A percentile compares a stretch with the other conserved stretches of the same genome.
These are phyloP conservation scores for Xylaria sp. DNA, from an alignment of 2,329 filamentous ascomycete genomes.

Conservation along the genomic window DNA sequence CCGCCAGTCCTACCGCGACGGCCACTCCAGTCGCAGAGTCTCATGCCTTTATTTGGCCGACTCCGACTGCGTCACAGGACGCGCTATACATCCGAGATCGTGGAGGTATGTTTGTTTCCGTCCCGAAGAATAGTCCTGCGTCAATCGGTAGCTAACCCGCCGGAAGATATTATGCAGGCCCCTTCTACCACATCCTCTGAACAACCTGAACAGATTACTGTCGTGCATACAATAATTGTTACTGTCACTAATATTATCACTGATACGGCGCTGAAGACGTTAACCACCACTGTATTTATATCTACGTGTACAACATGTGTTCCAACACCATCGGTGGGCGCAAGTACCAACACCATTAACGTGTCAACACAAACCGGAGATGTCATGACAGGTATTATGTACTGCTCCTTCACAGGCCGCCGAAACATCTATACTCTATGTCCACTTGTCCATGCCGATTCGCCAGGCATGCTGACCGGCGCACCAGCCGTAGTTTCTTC, in stretches of 20 bases:
- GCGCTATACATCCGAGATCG: not conserved
- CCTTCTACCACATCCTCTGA: not conserved
- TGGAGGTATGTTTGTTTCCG: conserved; percentile 7
- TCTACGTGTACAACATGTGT: conserved; percentile 23
- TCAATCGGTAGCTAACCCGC: conserved; percentile 4
- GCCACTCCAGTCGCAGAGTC: conserved; percentile 14
- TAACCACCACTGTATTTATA: conserved; percentile 27
- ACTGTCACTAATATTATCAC: conserved; percentile 34
- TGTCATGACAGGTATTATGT: conserved; percentile 38
- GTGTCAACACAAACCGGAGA: not conserved
- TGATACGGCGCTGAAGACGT: conserved; percentile 20
- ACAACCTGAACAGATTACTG: conserved; percentile 9
- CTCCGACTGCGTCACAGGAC: not conserved
- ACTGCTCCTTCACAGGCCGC: conserved; percentile 38
- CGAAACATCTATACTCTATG: conserved; percentile 39
- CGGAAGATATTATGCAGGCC: not conserved
- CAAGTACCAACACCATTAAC: not conserved
- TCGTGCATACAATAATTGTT: conserved; percentile 25
- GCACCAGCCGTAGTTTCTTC: conserved; percentile 19
- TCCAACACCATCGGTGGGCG: not conserved
- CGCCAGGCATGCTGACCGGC: conserved; percentile 31
- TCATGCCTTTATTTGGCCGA: not conserved
- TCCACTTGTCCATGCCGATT: conserved; percentile 7
- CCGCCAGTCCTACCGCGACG: not conserved
- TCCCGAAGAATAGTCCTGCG: not conserved